phyloP scores from a whole-genome alignment of 2,329 filamentous ascomycete genomes.

The Calycina herbarum region DNA sequence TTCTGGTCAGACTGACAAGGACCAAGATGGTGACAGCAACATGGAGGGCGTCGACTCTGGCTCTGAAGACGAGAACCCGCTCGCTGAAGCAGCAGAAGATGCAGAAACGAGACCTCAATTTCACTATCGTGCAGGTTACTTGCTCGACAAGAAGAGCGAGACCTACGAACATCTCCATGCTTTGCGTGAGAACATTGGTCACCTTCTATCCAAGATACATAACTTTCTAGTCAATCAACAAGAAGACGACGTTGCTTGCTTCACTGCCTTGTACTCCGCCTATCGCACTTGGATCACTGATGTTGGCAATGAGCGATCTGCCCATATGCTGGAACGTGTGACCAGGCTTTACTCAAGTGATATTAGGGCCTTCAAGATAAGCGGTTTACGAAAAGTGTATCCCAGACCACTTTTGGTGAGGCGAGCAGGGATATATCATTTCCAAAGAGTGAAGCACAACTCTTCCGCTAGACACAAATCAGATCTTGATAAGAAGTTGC shows the following conservation, averaged over 20 bases:
- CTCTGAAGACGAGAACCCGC: constrained; percentile 56
- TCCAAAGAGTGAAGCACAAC: constrained; percentile 93
- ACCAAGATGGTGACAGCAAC: constrained; percentile 46
- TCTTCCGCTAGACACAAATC: constrained; percentile 84
- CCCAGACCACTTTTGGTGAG: constrained; percentile 89
- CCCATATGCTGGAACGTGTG: constrained; percentile 87
- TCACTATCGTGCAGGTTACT: constrained; percentile 84
- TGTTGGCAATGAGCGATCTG: constrained; percentile 92
- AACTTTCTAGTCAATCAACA: constrained; percentile 78
- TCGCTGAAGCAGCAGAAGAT: constrained; percentile 68
- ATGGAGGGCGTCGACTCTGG: constrained; percentile 51
- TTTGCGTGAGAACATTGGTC: constrained; percentile 77
- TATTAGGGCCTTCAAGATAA: constrained; percentile 90
- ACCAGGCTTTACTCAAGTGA: constrained; percentile 82
- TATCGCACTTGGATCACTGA: constrained; percentile 98
- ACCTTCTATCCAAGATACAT: constrained; percentile 80
- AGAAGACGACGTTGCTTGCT: constrained; percentile 94
- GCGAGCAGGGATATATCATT: constrained; percentile 89
- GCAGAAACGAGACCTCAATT: constrained; percentile 85
- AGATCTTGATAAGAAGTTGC: constrained; percentile 79
- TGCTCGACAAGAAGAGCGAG: constrained; percentile 62
- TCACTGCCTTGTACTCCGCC: constrained; percentile 87
- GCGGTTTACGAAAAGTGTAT: constrained; percentile 87
- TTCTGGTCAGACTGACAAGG: constrained; percentile 52
- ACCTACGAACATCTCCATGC: constrained; percentile 77